Conservation (phyloP, 305 asterid species). For the Fraxinus paxiana region DNA sequence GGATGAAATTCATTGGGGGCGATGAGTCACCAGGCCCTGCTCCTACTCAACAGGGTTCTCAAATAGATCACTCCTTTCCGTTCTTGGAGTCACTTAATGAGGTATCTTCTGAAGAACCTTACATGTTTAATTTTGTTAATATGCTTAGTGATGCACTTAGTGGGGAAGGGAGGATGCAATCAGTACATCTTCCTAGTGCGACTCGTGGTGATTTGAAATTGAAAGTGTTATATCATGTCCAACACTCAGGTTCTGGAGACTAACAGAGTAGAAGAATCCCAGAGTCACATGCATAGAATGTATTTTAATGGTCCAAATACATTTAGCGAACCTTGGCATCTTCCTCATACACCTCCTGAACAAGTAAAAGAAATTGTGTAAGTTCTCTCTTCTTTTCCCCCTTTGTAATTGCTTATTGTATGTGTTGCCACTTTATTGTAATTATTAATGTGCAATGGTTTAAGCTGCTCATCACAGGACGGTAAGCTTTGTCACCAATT, state of each 20-base stretch:
- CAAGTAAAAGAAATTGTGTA: slow-evolving; percentile 91
- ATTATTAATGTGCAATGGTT: background rate
- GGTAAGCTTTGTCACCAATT: background rate
- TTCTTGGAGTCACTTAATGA: slow-evolving; percentile 96
- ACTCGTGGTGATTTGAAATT: slow-evolving; percentile 10
- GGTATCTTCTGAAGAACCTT: slow-evolving; percentile 40
- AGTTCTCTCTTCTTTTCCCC: slow-evolving; percentile 29
- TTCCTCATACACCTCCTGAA: slow-evolving; percentile 92
- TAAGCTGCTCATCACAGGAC: background rate
- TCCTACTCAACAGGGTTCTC: slow-evolving; percentile 90
- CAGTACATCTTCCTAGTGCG: slow-evolving; percentile 14
- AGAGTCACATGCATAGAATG: slow-evolving; percentile 92
- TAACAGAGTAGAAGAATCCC: slow-evolving; percentile 94
- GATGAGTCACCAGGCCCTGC: slow-evolving; percentile 83
- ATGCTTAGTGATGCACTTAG: background rate
- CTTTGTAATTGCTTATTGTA: background rate
- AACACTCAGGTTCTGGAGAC: slow-evolving; percentile 86
- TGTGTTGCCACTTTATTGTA: background rate
- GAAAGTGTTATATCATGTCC: slow-evolving; percentile 22
- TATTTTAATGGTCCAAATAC: slow-evolving; percentile 87
- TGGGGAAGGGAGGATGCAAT: slow-evolving; percentile 3
- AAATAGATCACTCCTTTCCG: slow-evolving; percentile 93
- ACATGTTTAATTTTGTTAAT: background rate
- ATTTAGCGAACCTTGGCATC: slow-evolving; percentile 96
- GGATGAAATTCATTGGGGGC: slow-evolving; percentile 91